A percentile compares a stretch with the other conserved stretches of the same genome.
Conservation (phyloP, 2,329 filamentous ascomycete species). For the Chaetothyriales sp. region DNA sequence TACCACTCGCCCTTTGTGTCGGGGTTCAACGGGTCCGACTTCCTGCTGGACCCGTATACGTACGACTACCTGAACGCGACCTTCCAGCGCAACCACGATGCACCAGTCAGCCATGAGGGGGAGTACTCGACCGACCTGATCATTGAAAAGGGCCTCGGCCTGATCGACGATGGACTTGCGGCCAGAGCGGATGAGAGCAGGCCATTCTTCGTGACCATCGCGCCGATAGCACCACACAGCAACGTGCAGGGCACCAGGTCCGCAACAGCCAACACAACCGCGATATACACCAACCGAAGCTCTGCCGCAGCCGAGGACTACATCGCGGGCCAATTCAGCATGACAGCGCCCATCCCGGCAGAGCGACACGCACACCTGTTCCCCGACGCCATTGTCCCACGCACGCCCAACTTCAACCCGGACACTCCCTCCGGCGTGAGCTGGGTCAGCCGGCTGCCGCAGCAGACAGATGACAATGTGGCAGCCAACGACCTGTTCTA, state of each 20-base stretch:
- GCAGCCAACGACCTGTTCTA: constrained; percentile 40
- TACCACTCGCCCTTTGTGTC: constrained; percentile 28
- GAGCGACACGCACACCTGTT: constrained; percentile 50
- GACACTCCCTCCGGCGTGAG: constrained; percentile 30
- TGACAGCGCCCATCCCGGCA: constrained; percentile 41
- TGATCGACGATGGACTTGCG: constrained; percentile 45
- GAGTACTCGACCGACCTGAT: constrained; percentile 46
- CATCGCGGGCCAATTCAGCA: constrained; percentile 17
- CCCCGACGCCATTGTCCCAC: constrained; percentile 41
- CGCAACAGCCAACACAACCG: constrained; percentile 22
- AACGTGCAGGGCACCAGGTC: constrained; percentile 29
- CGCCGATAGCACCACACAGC: constrained; percentile 52
- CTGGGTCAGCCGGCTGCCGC: constrained; percentile 31
- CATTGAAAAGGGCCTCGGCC: constrained; percentile 41
- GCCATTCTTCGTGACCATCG: constrained; percentile 54
- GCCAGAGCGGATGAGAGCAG: constrained; percentile 20
- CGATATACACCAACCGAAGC: too few relatives aligned
- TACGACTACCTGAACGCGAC: constrained; percentile 53
- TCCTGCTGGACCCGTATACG: constrained; percentile 35
- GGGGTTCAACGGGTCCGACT: constrained; percentile 28
- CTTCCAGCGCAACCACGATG: constrained; percentile 44
- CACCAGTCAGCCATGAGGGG: constrained; percentile 40
- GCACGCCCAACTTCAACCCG: constrained; percentile 52
- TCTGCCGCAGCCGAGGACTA: constrained; percentile 5
- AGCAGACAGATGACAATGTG: constrained; percentile 31